These are phyloP conservation scores for Saccharomycopsis guyanensis DNA, from an alignment of 805 yeast genomes.

Conservation along the genomic window DNA sequence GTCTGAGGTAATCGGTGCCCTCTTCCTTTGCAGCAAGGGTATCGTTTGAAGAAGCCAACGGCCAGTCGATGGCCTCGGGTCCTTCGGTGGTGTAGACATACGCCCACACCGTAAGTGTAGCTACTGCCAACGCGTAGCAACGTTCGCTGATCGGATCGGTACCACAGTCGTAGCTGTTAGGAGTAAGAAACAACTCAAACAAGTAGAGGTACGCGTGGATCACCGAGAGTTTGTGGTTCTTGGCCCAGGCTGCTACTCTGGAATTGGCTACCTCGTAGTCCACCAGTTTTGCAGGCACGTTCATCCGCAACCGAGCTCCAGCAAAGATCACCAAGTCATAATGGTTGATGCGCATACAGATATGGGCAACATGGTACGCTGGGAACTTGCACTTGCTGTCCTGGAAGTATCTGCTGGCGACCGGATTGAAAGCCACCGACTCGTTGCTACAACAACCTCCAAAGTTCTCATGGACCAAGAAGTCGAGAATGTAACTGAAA, in stretches of 20 bases:
- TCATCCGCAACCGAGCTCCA: constrained; percentile 79
- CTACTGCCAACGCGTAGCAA: constrained; percentile 35
- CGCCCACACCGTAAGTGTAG: constrained; percentile 43
- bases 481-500: constrained; percentile 61
- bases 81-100: constrained; percentile 43
- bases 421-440: constrained; percentile 17
- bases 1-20: constrained; percentile 42
- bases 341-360: constrained; percentile 62
- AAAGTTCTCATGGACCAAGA: constrained; percentile 48
- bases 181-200: constrained; percentile 53
- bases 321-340: constrained; percentile 73
- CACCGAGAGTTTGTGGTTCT: constrained; percentile 38
- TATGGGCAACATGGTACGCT: constrained; percentile 66
- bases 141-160: constrained; percentile 25
- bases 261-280: constrained; percentile 43
- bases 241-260: constrained; percentile 47
- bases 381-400: constrained; percentile 55
- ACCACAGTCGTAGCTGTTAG: constrained; percentile 35
- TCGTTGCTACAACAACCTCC: constrained; percentile 28
- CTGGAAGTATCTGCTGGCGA: constrained; percentile 12
- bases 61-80: constrained; percentile 31
- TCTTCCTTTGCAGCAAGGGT: constrained; percentile 32
- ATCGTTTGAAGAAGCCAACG: too few species aligned
- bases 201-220: constrained; percentile 55
- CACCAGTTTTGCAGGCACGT: constrained; percentile 46